Percentiles rank a stretch among this genome's conserved stretches.
Evolutionary conservation across 2,329 filamentous ascomycete genomes (phyloP).

Genomic region (Sclerotinia subarctica): DNA sequence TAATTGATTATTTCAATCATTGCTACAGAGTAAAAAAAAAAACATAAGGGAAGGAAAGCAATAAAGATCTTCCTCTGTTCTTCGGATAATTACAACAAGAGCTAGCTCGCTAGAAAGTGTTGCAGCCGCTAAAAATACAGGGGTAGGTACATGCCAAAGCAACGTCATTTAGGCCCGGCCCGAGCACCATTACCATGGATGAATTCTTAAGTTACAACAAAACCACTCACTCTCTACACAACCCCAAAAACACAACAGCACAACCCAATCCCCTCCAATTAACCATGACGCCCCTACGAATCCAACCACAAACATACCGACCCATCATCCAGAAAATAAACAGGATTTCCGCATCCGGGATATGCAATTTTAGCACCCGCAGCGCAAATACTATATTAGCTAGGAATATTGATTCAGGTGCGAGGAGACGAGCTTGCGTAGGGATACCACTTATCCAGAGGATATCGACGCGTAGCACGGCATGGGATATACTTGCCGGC

Average conservation of each 20-base stretch:
- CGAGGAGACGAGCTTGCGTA: neutral
- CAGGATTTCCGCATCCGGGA: neutral
- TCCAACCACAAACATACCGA: neutral
- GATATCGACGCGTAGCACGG: neutral
- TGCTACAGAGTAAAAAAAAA: too few species aligned
- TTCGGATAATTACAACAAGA: neutral
- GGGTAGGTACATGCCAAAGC: neutral
- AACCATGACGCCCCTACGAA: neutral
- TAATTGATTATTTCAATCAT: neutral
- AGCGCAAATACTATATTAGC: neutral
- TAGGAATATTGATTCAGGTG: neutral
- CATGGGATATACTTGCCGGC: neutral
- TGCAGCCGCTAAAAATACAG: neutral
- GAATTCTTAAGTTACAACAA: too few species aligned
- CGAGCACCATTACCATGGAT: neutral
- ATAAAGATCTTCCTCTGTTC: neutral
- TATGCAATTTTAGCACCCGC: too few species aligned
- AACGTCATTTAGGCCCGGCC: constrained; percentile 5
- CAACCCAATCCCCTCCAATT: neutral
- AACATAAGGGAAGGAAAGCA: neutral
- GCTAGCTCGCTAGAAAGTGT: neutral
- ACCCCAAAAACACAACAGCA: neutral
- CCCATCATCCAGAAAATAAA: neutral
- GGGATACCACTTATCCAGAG: neutral
- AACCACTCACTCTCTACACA: neutral